These are phyloP conservation scores for Trichoderma afroharzianum DNA, from an alignment of 2,329 filamentous ascomycete species.

Conservation along the genomic window DNA sequence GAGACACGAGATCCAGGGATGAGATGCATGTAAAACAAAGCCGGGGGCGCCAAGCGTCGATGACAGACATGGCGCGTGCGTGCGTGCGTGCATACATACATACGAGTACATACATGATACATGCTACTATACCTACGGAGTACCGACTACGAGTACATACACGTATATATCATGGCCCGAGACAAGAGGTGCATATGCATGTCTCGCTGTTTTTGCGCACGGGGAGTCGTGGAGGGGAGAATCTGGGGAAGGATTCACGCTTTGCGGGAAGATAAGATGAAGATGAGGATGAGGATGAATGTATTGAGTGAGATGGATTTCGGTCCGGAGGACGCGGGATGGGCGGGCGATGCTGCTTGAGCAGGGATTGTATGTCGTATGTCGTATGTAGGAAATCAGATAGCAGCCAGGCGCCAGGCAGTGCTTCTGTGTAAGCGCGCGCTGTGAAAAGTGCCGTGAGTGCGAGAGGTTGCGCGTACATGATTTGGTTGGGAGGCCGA, in stretches of 20 bases:
- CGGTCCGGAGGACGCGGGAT: background rate
- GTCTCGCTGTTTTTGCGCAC: background rate
- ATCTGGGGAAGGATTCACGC: background rate
- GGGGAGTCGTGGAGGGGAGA: background rate
- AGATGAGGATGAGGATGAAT: background rate
- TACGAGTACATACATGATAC: background rate
- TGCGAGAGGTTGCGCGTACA: background rate
- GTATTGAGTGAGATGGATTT: background rate
- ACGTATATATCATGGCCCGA: background rate
- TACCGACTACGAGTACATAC: background rate
- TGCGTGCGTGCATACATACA: background rate
- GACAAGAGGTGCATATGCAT: slow-evolving; percentile 4
- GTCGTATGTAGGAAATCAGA: background rate
- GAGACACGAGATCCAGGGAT: background rate
- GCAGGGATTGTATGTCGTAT: background rate
- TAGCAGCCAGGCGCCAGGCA: background rate
- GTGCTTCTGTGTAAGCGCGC: background rate
- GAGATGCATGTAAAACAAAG: background rate
- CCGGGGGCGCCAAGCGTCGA: background rate
- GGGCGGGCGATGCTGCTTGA: background rate
- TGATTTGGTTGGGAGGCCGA: background rate
- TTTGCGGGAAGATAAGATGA: background rate
- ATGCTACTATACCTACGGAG: no score
- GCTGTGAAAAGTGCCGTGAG: background rate
- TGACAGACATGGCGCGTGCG: background rate